Percentiles rank a stretch among this genome's conserved stretches.
These are phyloP conservation scores for Kwoniella shandongensis DNA, from an alignment of 768 basidiomycete species.

Conservation along the genomic window DNA sequence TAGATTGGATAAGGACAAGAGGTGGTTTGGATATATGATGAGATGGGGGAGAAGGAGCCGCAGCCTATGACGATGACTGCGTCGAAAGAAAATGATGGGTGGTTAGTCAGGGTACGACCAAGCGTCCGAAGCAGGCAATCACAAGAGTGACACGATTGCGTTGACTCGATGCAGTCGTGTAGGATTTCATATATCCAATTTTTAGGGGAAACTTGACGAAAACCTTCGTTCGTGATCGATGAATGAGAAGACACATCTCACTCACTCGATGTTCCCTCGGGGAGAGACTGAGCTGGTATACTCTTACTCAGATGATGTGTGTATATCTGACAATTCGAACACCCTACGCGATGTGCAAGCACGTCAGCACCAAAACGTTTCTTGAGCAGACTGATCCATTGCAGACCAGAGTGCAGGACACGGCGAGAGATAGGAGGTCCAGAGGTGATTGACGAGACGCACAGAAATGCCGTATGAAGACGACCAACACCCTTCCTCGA, in stretches of 20 bases:
- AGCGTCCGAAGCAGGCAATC: no score
- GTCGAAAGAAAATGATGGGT: neutral
- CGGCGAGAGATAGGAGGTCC: no score
- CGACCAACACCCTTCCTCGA: conserved; percentile 14
- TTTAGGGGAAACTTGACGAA: no score
- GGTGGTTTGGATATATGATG: conserved; percentile 23
- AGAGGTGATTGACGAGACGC: conserved; percentile 4
- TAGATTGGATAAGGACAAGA: conserved; percentile 35
- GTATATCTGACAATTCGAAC: conserved; percentile 35
- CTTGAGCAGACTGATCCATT: no score
- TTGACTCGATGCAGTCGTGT: no score
- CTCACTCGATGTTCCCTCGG: conserved; percentile 24
- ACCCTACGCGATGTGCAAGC: conserved; percentile 33
- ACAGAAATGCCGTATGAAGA: conserved; percentile 39
- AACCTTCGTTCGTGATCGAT: no score
- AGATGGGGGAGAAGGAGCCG: conserved; percentile 30
- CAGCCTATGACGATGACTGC: conserved; percentile 41
- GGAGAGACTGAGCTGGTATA: conserved; percentile 29
- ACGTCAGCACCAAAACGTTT: no score
- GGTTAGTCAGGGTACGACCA: no score
- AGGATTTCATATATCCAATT: no score
- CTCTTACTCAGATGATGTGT: conserved; percentile 10
- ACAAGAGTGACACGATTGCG: no score
- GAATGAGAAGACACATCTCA: no score
- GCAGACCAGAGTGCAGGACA: no score